These are phyloP conservation scores for Eucalyptus virginea DNA, from an alignment of 345 rosid species.

Conservation along the genomic window DNA sequence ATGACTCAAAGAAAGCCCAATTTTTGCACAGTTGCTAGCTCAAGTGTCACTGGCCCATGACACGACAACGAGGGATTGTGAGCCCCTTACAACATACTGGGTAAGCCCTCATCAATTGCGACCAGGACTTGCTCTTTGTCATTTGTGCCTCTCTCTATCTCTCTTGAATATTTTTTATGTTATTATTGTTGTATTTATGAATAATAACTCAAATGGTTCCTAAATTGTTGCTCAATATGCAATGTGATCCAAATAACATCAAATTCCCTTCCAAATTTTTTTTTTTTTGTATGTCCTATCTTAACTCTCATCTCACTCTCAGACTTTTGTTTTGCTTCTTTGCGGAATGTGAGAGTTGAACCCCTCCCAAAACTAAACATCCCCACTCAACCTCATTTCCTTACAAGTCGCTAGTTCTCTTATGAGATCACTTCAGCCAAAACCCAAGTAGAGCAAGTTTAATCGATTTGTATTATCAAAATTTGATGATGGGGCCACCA, in stretches of 20 bases:
- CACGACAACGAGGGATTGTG: background rate
- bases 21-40: background rate
- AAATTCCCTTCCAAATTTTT: no score
- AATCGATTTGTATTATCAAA: background rate
- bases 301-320: no score
- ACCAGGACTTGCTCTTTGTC: background rate
- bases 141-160: background rate
- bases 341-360: no score
- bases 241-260: no score
- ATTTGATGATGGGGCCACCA: conserved; percentile 13
- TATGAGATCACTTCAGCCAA: conserved; percentile 8
- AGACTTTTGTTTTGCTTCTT: no score
- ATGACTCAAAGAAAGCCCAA: background rate
- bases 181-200: background rate
- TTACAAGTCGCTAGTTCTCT: background rate
- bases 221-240: no score
- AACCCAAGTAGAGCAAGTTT: background rate
- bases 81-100: background rate
- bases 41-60: background rate
- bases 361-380: no score
- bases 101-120: background rate
- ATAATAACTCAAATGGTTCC: no score
- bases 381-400: no score
- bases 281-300: no score
- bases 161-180: background rate